Evolutionary conservation across 2,329 filamentous ascomycete genomes (phyloP).

Genomic region (Akanthomyces dipterigenus): DNA sequence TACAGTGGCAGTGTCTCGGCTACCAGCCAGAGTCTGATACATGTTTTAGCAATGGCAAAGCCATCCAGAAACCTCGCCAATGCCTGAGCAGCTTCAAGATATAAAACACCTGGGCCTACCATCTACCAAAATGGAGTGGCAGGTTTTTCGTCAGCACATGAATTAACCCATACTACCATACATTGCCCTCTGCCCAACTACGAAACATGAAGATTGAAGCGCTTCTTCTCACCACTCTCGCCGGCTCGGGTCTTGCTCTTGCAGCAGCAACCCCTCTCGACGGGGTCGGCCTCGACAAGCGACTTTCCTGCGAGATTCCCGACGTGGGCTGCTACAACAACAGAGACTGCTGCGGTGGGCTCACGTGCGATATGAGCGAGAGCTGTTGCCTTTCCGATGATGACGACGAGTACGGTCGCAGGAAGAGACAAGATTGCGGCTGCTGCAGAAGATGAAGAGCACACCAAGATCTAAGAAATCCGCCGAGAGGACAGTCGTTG

Average conservation of each 20-base stretch:
- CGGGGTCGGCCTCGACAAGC: neutral
- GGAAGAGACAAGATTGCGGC: neutral
- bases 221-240: neutral
- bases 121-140: too few relatives aligned
- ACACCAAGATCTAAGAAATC: too few relatives aligned
- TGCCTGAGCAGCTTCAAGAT: neutral
- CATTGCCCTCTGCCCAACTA: neutral
- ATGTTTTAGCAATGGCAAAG: neutral
- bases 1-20: neutral
- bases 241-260: neutral
- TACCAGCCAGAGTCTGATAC: neutral
- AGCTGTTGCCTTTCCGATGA: neutral
- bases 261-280: neutral
- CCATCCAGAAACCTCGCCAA: neutral
- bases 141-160: neutral
- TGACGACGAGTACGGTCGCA: neutral
- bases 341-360: slow-evolving; percentile 9
- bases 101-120: neutral
- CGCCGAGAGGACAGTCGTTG: neutral
- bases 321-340: neutral
- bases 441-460: slow-evolving; percentile 2
- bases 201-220: neutral
- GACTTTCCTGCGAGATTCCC: neutral
- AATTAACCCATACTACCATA: neutral
- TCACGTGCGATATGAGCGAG: neutral